Evolutionary conservation across 805 yeast species (phyloP).

Genomic region (Kodamaea kakaduensis): DNA sequence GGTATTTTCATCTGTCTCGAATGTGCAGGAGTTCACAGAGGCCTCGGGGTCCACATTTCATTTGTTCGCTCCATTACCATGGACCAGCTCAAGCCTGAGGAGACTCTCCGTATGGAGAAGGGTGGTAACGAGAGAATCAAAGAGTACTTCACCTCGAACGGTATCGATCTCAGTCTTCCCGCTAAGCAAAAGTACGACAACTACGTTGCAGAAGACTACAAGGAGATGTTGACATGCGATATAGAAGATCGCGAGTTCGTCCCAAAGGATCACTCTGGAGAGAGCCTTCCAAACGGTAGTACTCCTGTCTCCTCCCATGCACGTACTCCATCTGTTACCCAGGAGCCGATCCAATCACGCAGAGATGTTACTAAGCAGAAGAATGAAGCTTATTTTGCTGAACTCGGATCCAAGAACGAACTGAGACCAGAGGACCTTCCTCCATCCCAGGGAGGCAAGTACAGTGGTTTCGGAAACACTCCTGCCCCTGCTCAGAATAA

Average conservation of each 20-base stretch:
- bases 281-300: slow-evolving; percentile 33
- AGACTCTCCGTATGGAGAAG: slow-evolving; percentile 81
- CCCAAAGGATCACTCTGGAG: slow-evolving; percentile 57
- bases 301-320: slow-evolving; percentile 11
- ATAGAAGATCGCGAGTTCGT: slow-evolving; percentile 70
- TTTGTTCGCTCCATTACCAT: slow-evolving; percentile 95
- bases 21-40: slow-evolving; percentile 96
- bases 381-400: slow-evolving; percentile 80
- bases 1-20: slow-evolving; percentile 96
- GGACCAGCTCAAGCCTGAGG: slow-evolving; percentile 97
- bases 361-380: slow-evolving; percentile 46
- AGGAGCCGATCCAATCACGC: slow-evolving; percentile 36
- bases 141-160: slow-evolving; percentile 65
- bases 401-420: slow-evolving; percentile 69
- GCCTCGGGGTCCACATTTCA: slow-evolving; percentile 94
- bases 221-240: slow-evolving; percentile 68
- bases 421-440: slow-evolving; percentile 73
- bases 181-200: slow-evolving; percentile 79
- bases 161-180: slow-evolving; percentile 60
- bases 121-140: slow-evolving; percentile 86
- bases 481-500: slow-evolving; percentile 43
- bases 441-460: slow-evolving; percentile 93
- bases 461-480: slow-evolving; percentile 85
- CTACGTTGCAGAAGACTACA: slow-evolving; percentile 91
- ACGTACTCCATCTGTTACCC: slow-evolving; percentile 17